Conservation (phyloP, 1,284 basidiomycete species). For the Trametes versicolor region DNA sequence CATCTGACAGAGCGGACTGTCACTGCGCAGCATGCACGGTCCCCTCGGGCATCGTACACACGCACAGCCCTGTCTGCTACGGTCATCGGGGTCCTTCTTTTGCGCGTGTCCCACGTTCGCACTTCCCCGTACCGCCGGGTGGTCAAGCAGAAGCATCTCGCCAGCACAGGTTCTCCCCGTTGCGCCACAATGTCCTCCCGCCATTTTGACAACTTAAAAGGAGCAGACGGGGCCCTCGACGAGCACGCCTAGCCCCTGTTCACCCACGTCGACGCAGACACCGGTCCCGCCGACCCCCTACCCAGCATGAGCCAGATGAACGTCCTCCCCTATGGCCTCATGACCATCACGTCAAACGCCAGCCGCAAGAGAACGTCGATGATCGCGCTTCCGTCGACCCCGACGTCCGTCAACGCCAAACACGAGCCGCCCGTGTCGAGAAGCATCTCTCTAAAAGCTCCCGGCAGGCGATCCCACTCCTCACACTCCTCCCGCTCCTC, state of each 20-base stretch:
- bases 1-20: neutral
- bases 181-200: neutral
- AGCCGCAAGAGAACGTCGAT: slow-evolving; percentile 29
- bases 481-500: slow-evolving; percentile 4
- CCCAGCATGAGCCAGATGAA: slow-evolving; percentile 22
- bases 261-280: slow-evolving; percentile 4
- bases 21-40: neutral
- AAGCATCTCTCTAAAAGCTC: slow-evolving; percentile 28
- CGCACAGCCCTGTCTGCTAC: slow-evolving; percentile 14
- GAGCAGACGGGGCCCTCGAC: neutral
- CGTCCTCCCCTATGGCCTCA: slow-evolving; percentile 13
- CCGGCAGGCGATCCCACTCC: slow-evolving; percentile 13
- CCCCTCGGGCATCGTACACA: neutral
- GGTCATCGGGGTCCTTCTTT: slow-evolving; percentile 11
- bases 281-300: neutral
- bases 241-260: slow-evolving; percentile 7
- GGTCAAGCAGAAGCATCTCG: slow-evolving; percentile 13
- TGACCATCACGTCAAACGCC: slow-evolving; percentile 36
- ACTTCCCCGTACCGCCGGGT: neutral
- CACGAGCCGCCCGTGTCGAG: slow-evolving; percentile 16
- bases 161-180: slow-evolving; percentile 12
- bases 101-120: slow-evolving; percentile 5
- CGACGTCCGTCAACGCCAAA: slow-evolving; percentile 20
- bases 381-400: slow-evolving; percentile 35
- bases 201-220: slow-evolving; percentile 17